Conservation (phyloP, 345 rosid genomes). For the Citrus glauca region DNA sequence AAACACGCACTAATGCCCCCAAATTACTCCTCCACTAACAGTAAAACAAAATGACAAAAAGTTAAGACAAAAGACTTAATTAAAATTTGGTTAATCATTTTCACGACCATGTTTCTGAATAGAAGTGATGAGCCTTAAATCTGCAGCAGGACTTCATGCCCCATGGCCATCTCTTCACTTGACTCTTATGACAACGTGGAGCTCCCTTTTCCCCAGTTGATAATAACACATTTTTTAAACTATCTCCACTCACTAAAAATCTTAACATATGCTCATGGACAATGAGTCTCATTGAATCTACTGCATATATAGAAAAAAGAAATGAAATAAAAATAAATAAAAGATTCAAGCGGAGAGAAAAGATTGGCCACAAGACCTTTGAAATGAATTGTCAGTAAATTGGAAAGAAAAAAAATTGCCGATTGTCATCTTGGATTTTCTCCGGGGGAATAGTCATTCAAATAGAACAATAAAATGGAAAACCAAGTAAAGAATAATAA, state of each 20-base stretch:
- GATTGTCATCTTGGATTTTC: too few species aligned
- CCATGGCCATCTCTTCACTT: constrained; percentile 95
- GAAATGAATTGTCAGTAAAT: too few species aligned
- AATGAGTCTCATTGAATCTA: neutral
- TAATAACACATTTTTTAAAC: neutral
- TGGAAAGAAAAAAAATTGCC: too few species aligned
- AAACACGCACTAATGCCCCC: constrained; percentile 36
- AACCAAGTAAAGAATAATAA: neutral
- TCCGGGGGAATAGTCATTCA: neutral
- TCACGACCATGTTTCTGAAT: constrained; percentile 80
- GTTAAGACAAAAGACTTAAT: too few species aligned
- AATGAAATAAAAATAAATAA: too few species aligned
- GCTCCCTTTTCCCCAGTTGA: constrained; percentile 75
- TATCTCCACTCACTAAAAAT: neutral
- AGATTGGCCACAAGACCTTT: neutral
- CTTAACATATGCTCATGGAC: neutral
- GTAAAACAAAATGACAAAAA: too few species aligned
- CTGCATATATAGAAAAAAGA: too few species aligned
- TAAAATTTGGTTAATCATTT: constrained; percentile 31
- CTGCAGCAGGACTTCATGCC: constrained; percentile 94
- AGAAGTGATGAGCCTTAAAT: constrained; percentile 67
- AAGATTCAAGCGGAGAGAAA: neutral
- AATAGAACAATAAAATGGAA: neutral
- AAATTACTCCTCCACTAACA: constrained; percentile 58
- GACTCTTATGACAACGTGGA: constrained; percentile 77